A percentile compares a stretch with the other conserved stretches of the same genome.
Evolutionary conservation across 2,329 filamentous ascomycete species (phyloP).

Genomic region (Beauveria australis): DNA sequence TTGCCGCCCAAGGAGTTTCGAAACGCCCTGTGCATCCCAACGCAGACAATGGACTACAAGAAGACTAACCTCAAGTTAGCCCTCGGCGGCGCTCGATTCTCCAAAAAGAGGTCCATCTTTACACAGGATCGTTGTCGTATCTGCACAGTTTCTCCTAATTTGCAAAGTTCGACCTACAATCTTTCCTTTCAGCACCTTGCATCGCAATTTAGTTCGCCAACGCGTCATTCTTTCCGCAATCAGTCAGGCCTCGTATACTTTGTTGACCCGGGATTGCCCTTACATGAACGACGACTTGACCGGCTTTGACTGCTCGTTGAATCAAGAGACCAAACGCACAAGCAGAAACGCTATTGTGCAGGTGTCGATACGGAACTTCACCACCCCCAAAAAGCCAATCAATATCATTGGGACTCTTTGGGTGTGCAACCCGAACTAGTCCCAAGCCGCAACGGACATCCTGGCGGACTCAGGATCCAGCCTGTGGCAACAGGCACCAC

Average conservation of each 20-base stretch:
- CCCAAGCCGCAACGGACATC: slow-evolving; percentile 20
- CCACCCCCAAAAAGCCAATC: not conserved
- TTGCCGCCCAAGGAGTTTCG: not conserved
- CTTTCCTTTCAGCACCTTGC: not conserved
- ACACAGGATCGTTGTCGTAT: not conserved
- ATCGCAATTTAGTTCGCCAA: not conserved
- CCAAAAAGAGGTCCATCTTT: not conserved
- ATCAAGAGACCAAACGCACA: not conserved
- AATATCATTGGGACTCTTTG: slow-evolving; percentile 25
- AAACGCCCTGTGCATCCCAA: not conserved
- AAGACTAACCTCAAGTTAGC: not conserved
- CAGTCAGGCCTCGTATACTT: too few relatives aligned
- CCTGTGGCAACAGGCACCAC: slow-evolving; percentile 28
- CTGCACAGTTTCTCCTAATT: not conserved
- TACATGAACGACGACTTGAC: not conserved
- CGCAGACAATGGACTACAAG: not conserved
- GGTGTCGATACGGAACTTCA: not conserved
- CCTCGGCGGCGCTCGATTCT: not conserved
- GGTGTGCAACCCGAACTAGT: slow-evolving; percentile 25
- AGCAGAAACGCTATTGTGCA: not conserved
- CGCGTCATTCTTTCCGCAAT: too few relatives aligned
- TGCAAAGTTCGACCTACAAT: not conserved
- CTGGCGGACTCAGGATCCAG: slow-evolving; percentile 26
- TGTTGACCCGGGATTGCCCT: not conserved
- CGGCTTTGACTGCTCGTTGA: not conserved